Percentiles rank a stretch among this genome's conserved stretches.
Conservation (phyloP, 352 stramenopile species). For the Phytophthora podocarpi region DNA sequence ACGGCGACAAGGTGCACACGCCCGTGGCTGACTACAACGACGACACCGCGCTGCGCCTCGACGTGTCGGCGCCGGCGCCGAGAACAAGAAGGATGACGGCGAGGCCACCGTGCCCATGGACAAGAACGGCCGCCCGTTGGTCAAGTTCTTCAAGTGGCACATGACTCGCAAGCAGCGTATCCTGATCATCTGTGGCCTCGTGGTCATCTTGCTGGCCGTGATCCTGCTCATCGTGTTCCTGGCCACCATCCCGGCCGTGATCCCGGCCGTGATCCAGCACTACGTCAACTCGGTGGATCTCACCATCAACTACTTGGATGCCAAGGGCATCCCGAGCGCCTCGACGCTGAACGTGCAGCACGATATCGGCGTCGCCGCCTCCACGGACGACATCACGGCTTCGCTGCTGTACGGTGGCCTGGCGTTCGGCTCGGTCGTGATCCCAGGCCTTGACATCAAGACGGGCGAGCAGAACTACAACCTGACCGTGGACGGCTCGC, state of each 20-base stretch:
- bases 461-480: slow-evolving; percentile 60
- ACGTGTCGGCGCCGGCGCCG: slow-evolving; percentile 32
- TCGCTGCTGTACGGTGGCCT: slow-evolving; percentile 49
- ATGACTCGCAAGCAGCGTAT: slow-evolving; percentile 63
- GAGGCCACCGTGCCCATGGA: slow-evolving; percentile 20
- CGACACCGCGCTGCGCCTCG: slow-evolving; percentile 30
- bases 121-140: slow-evolving; percentile 26
- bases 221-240: slow-evolving; percentile 73
- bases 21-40: slow-evolving; percentile 38
- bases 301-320: slow-evolving; percentile 70
- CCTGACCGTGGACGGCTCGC: slow-evolving; percentile 42
- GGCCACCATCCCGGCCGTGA: slow-evolving; percentile 52
- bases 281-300: slow-evolving; percentile 62
- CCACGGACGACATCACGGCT: slow-evolving; percentile 57
- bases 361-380: slow-evolving; percentile 43
- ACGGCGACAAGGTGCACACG: slow-evolving; percentile 27
- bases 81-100: slow-evolving; percentile 43
- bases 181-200: slow-evolving; percentile 39
- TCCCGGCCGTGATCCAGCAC: slow-evolving; percentile 64
- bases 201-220: slow-evolving; percentile 47
- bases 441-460: slow-evolving; percentile 59
- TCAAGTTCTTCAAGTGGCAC: slow-evolving; percentile 61
- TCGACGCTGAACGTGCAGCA: slow-evolving; percentile 49
- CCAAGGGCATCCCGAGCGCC: slow-evolving; percentile 46
- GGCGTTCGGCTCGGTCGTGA: slow-evolving; percentile 49